Evolutionary conservation across 306 rosid genomes (phyloP).

Genomic region (Glycyrrhiza uralensis): DNA sequence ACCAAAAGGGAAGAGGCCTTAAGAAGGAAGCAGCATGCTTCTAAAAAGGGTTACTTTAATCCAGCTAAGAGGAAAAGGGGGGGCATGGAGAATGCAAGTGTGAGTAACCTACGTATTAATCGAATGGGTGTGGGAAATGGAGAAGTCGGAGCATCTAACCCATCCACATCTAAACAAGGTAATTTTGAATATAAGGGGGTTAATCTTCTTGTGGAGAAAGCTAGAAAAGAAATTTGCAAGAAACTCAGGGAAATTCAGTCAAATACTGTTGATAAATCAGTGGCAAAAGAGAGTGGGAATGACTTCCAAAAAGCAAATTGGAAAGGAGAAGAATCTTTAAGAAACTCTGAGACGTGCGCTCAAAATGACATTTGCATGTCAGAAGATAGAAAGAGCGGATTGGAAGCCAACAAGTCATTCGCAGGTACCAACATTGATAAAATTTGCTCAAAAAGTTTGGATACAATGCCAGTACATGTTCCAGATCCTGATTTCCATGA

Average conservation of each 20-base stretch:
- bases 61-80: conserved; percentile 68
- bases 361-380: conserved; percentile 17
- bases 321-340: conserved; percentile 6
- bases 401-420: neutral
- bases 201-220: conserved; percentile 51
- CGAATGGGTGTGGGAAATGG: conserved; percentile 46
- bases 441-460: neutral
- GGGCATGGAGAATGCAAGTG: conserved; percentile 42
- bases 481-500: conserved; percentile 88
- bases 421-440: conserved; percentile 17
- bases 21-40: conserved; percentile 48
- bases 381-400: conserved; percentile 4
- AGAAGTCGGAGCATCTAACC: conserved; percentile 37
- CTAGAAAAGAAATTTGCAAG: conserved; percentile 57
- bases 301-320: conserved; percentile 5
- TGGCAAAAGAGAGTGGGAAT: conserved; percentile 22
- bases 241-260: conserved; percentile 45
- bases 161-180: too few species aligned
- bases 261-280: conserved; percentile 29
- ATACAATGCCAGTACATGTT: conserved; percentile 51
- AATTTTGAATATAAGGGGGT: conserved; percentile 22
- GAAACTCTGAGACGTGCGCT: conserved; percentile 26
- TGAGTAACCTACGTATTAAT: conserved; percentile 29
- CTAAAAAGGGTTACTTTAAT: conserved; percentile 51
- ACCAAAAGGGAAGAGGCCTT: conserved; percentile 50